phyloP scores from a whole-genome alignment of 352 stramenopile genomes.

The Globisporangium heterothallicum region DNA sequence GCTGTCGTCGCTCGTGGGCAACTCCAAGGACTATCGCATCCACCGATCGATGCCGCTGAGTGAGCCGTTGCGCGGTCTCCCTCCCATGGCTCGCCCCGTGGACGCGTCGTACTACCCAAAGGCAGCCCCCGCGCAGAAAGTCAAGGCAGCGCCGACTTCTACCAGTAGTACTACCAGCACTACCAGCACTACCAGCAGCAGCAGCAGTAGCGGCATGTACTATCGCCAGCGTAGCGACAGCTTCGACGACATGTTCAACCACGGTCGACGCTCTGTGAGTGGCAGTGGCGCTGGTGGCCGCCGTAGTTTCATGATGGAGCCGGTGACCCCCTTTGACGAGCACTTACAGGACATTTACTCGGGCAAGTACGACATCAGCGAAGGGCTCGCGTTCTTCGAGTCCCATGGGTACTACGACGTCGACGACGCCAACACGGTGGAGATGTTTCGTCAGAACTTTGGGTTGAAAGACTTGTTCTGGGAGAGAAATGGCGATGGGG shows the following conservation, averaged over 20 bases:
- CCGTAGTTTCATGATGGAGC: background rate
- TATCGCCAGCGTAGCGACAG: slow-evolving; percentile 18
- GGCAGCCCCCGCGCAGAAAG: no score
- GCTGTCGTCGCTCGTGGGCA: slow-evolving; percentile 15
- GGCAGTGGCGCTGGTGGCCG: background rate
- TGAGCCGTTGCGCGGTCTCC: slow-evolving; percentile 12
- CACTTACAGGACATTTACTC: slow-evolving; percentile 65
- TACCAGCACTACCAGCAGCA: no score
- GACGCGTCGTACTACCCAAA: slow-evolving; percentile 15
- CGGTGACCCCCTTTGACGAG: slow-evolving; percentile 52
- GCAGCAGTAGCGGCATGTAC: slow-evolving; percentile 10
- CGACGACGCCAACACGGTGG: slow-evolving; percentile 73
- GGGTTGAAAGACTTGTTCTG: slow-evolving; percentile 61
- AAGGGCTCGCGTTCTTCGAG: slow-evolving; percentile 74
- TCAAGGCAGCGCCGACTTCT: slow-evolving; percentile 4
- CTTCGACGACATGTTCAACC: slow-evolving; percentile 10
- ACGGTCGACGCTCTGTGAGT: background rate
- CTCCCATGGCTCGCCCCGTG: slow-evolving; percentile 12
- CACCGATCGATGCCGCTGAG: slow-evolving; percentile 15
- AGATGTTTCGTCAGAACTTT: slow-evolving; percentile 76
- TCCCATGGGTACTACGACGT: slow-evolving; percentile 81
- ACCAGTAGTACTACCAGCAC: background rate
- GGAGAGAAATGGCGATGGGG: slow-evolving; percentile 15
- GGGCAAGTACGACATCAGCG: slow-evolving; percentile 30
- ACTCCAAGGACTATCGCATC: slow-evolving; percentile 17